A percentile compares a stretch with the other conserved stretches of the same genome.
phyloP scores from a whole-genome alignment of 495 filamentous ascomycete species.

The Wilcoxina mikolae region DNA sequence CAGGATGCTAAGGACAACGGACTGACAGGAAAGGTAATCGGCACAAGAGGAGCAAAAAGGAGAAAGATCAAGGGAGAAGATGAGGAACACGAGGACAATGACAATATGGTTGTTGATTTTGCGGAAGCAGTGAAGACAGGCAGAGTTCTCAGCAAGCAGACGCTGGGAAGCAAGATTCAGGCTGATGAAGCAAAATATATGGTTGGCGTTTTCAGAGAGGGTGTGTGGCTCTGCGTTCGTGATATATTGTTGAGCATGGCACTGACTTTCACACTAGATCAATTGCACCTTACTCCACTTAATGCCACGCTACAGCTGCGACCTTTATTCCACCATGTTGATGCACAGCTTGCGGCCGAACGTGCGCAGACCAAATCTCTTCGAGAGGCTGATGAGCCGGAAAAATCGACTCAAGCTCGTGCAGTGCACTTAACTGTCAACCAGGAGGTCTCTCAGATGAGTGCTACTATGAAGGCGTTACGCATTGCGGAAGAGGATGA shows the following conservation, averaged over 20 bases:
- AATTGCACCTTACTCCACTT: slow-evolving; percentile 54
- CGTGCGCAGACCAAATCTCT: slow-evolving; percentile 27
- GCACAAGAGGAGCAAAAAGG: slow-evolving; percentile 31
- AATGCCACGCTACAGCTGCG: slow-evolving; percentile 56
- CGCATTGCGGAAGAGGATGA: slow-evolving; percentile 49
- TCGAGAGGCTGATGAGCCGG: slow-evolving; percentile 33
- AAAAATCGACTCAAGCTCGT: slow-evolving; percentile 40
- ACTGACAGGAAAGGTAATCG: slow-evolving; percentile 47
- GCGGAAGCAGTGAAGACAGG: slow-evolving; percentile 36
- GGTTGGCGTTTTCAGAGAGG: slow-evolving; percentile 51
- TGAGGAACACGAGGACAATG: slow-evolving; percentile 31
- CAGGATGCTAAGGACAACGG: slow-evolving; percentile 30
- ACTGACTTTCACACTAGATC: slow-evolving; percentile 32
- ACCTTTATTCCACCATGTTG: slow-evolving; percentile 60
- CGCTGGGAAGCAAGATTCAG: slow-evolving; percentile 53
- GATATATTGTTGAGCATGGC: slow-evolving; percentile 3
- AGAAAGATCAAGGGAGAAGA: slow-evolving; percentile 26
- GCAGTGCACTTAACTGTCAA: slow-evolving; percentile 57
- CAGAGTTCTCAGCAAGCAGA: slow-evolving; percentile 42
- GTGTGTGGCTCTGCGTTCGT: slow-evolving; percentile 32
- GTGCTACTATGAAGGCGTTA: slow-evolving; percentile 40
- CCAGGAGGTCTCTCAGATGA: slow-evolving; percentile 36
- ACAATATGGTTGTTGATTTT: slow-evolving; percentile 35
- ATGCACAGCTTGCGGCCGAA: slow-evolving; percentile 46
- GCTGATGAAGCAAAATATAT: slow-evolving; percentile 49